phyloP scores from a whole-genome alignment of 495 filamentous ascomycete genomes.

The Neurospora sp. region DNA sequence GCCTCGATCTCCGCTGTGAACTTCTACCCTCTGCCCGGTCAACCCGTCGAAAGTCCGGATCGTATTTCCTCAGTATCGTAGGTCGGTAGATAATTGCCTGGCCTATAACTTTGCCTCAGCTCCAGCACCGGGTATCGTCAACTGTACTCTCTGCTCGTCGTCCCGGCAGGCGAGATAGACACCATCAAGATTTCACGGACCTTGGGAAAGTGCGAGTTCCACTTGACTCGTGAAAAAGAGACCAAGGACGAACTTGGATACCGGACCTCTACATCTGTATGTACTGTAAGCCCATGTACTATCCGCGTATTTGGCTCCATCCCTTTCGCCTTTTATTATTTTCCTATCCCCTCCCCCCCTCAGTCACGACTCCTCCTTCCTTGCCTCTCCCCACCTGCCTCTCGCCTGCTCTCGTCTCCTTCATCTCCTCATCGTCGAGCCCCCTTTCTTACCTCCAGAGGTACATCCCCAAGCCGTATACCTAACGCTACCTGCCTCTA shows the following conservation, averaged over 20 bases:
- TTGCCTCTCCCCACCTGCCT: neutral
- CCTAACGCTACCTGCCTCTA: neutral
- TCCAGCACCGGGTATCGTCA: neutral
- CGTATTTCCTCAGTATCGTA: neutral
- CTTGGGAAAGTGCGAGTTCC: neutral
- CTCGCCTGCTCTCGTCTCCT: neutral
- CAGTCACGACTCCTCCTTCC: neutral
- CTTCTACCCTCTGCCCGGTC: neutral
- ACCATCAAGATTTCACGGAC: neutral
- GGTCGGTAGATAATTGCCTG: neutral
- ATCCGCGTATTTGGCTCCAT: neutral
- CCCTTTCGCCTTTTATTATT: neutral
- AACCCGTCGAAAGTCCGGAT: neutral
- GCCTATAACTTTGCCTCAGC: neutral
- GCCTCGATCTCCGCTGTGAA: neutral
- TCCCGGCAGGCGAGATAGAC: neutral
- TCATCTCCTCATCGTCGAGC: neutral
- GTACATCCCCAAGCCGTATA: neutral
- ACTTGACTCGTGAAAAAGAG: neutral
- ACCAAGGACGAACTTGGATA: neutral
- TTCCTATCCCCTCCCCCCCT: neutral
- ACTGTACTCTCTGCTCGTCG: neutral
- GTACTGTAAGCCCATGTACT: neutral
- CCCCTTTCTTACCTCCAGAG: neutral
- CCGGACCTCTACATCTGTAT: neutral